A percentile compares a stretch with the other conserved stretches of the same genome.
These are phyloP conservation scores for Cicer arietinum DNA, from an alignment of 306 rosid genomes.

Conservation along the genomic window DNA sequence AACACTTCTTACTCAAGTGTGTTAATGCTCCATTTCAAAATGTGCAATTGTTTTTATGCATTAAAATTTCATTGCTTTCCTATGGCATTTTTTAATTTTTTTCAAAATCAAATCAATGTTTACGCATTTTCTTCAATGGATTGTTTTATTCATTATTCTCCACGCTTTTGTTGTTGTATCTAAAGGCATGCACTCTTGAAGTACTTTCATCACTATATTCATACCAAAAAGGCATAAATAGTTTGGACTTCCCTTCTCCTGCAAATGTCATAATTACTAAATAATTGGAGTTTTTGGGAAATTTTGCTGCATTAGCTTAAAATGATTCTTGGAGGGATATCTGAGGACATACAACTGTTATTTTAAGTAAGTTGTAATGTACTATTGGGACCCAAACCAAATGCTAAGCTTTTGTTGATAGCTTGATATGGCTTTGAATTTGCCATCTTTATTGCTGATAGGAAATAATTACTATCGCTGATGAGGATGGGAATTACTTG, in stretches of 20 bases:
- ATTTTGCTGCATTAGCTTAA: constrained; percentile 36
- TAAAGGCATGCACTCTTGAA: constrained; percentile 30
- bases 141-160: constrained; percentile 16
- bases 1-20: constrained; percentile 5
- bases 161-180: constrained; percentile 16
- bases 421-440: constrained; percentile 37
- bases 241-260: constrained; percentile 16
- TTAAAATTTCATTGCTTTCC: constrained; percentile 26
- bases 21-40: constrained; percentile 36
- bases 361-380: constrained; percentile 9
- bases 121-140: constrained; percentile 15
- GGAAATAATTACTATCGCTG: constrained; percentile 93
- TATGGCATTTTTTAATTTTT: constrained; percentile 12
- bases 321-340: constrained; percentile 26
- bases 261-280: constrained; percentile 27
- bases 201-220: constrained; percentile 14
- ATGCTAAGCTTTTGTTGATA: constrained; percentile 37
- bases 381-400: constrained; percentile 29
- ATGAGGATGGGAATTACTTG: constrained; percentile 97
- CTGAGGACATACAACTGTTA: constrained; percentile 12
- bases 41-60: constrained; percentile 28
- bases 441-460: constrained; percentile 51
- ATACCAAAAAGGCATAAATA: constrained; percentile 13
- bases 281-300: background rate
- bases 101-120: constrained; percentile 34